phyloP scores from a whole-genome alignment of 257 asterid species.

The Dorcoceras hygrometricum region DNA sequence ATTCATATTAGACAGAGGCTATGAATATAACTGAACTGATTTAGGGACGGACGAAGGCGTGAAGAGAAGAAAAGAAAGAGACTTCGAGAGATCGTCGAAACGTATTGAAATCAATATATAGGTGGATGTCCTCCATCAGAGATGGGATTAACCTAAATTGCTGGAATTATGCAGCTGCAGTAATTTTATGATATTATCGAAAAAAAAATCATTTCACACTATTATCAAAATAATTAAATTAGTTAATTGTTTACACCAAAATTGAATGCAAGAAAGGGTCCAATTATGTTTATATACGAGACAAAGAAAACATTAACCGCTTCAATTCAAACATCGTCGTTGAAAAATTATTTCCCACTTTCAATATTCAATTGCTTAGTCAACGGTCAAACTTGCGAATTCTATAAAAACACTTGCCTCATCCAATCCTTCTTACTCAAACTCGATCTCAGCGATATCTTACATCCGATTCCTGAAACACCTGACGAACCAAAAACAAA shows the following conservation, averaged over 20 bases:
- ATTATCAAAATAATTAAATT: too few relatives aligned
- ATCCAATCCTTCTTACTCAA: background rate
- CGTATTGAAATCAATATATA: too few relatives aligned
- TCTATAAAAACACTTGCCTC: conserved; percentile 10
- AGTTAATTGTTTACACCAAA: background rate
- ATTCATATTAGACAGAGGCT: too few relatives aligned
- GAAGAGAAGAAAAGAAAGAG: too few relatives aligned
- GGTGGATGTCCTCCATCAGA: too few relatives aligned
- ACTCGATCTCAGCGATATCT: background rate
- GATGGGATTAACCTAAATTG: too few relatives aligned
- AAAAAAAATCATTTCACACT: too few relatives aligned
- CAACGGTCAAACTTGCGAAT: conserved; percentile 10
- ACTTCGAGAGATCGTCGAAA: too few relatives aligned
- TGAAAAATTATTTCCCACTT: conserved; percentile 1
- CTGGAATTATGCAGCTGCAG: too few relatives aligned
- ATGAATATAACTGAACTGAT: too few relatives aligned
- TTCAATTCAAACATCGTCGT: conserved; percentile 19
- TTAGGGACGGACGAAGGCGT: too few relatives aligned
- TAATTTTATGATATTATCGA: too few relatives aligned
- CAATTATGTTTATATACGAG: background rate
- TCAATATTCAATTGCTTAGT: conserved; percentile 1
- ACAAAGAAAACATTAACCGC: background rate
- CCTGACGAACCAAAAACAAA: background rate
- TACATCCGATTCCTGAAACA: background rate
- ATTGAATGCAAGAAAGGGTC: conserved; percentile 23